Conservation (phyloP, 2,329 filamentous ascomycete species). For the Colletotrichum cordylinicola region DNA sequence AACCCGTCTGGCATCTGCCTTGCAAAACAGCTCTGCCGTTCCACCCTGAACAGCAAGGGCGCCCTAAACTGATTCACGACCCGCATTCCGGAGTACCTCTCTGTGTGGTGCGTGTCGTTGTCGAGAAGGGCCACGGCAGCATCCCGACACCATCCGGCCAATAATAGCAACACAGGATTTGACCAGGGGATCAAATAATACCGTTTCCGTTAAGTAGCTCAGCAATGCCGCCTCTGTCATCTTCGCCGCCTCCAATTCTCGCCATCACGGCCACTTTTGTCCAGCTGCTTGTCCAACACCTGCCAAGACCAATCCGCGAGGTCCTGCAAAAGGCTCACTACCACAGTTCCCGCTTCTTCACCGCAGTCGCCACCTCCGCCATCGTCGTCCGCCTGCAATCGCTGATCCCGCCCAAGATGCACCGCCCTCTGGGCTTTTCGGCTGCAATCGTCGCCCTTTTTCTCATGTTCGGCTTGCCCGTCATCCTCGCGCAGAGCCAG, state of each 20-base stretch:
- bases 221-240: background rate
- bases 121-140: background rate
- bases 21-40: background rate
- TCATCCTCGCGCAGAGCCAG: conserved; percentile 14
- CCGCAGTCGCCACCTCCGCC: background rate
- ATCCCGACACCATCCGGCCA: background rate
- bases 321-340: background rate
- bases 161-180: background rate
- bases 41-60: background rate
- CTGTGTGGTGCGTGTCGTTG: background rate
- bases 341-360: background rate
- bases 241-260: conserved; percentile 13
- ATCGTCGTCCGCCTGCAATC: conserved; percentile 6
- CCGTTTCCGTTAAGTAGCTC: background rate
- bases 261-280: conserved; percentile 17
- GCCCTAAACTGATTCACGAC: background rate
- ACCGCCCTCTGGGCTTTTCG: conserved; percentile 10
- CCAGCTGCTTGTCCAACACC: conserved; percentile 12
- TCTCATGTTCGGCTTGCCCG: conserved; percentile 11
- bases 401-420: conserved; percentile 13
- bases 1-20: background rate
- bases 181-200: background rate
- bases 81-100: background rate
- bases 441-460: background rate
- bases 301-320: conserved; percentile 15